Conservation (phyloP, 1,284 basidiomycete genomes). For the Cutaneotrichosporon sp. region DNA sequence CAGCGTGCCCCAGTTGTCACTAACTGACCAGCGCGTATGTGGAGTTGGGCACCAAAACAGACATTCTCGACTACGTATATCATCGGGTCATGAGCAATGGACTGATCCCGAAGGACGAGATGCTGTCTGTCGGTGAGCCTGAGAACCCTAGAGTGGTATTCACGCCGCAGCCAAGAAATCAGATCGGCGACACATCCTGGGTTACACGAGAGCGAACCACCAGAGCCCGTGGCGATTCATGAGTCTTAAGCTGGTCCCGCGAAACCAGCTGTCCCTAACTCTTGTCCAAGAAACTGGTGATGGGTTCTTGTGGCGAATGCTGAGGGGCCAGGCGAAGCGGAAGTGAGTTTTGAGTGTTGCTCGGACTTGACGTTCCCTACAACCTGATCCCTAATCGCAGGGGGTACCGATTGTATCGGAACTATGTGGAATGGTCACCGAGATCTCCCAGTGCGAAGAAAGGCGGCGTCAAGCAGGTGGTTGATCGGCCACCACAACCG, state of each 20-base stretch:
- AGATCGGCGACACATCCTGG: not conserved
- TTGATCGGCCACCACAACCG: not conserved
- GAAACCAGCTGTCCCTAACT: not conserved
- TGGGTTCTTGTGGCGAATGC: not conserved
- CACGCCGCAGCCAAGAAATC: not conserved
- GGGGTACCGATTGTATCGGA: not conserved
- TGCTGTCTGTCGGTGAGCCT: not conserved
- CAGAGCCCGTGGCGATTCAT: not conserved
- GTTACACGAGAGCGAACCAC: not conserved
- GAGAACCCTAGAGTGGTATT: not conserved
- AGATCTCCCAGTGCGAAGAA: not conserved
- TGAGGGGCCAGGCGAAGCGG: not conserved
- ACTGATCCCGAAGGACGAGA: not conserved
- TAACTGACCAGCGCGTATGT: not conserved
- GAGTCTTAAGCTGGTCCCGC: not conserved
- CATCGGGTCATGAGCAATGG: not conserved
- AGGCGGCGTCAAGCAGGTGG: not conserved
- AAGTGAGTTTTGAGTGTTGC: not conserved
- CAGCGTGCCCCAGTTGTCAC: not conserved
- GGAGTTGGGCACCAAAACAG: not conserved
- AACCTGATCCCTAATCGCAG: not conserved
- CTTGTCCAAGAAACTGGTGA: not conserved
- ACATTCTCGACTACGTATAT: not conserved
- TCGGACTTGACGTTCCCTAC: not conserved
- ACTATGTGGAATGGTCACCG: not conserved